These are phyloP conservation scores for Diversispora eburnea DNA, from an alignment of 192 early-diverging fungal species.

Conservation along the genomic window DNA sequence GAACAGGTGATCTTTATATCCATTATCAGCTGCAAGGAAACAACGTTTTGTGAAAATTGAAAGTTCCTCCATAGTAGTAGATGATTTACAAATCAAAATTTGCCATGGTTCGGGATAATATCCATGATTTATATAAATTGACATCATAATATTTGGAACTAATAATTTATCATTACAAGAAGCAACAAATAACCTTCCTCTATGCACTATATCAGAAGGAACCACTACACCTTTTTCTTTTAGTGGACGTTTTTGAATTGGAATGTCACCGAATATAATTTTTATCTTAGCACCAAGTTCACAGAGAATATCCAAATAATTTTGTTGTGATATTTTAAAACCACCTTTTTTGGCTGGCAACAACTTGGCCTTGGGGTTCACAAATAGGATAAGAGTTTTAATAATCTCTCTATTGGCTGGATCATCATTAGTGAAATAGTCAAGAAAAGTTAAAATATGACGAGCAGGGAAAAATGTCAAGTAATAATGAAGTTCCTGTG, in stretches of 20 bases:
- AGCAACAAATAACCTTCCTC: slow-evolving; percentile 23
- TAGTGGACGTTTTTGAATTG: background rate
- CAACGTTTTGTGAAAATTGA: slow-evolving; percentile 24
- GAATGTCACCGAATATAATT: background rate
- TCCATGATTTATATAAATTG: slow-evolving; percentile 26
- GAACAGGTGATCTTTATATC: slow-evolving; percentile 12
- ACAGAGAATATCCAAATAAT: background rate
- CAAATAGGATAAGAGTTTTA: slow-evolving; percentile 11
- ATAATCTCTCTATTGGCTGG: background rate
- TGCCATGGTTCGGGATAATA: slow-evolving; percentile 27
- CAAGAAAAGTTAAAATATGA: slow-evolving; percentile 21
- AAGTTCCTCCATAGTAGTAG: slow-evolving; percentile 23
- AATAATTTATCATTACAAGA: slow-evolving; percentile 24
- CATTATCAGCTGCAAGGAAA: slow-evolving; percentile 20
- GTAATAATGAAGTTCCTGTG: slow-evolving; percentile 15
- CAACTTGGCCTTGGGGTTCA: background rate
- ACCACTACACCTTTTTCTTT: background rate
- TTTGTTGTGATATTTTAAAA: background rate
- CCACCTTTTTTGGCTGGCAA: background rate
- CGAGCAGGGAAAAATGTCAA: slow-evolving; percentile 15
- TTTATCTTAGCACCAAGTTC: slow-evolving; percentile 20
- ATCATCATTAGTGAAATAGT: background rate
- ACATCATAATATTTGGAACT: slow-evolving; percentile 30
- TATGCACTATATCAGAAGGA: background rate
- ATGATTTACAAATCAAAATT: slow-evolving; percentile 21